These are phyloP conservation scores for Sambucus nigra DNA, from an alignment of 129 eudicot genomes.

Conservation along the genomic window DNA sequence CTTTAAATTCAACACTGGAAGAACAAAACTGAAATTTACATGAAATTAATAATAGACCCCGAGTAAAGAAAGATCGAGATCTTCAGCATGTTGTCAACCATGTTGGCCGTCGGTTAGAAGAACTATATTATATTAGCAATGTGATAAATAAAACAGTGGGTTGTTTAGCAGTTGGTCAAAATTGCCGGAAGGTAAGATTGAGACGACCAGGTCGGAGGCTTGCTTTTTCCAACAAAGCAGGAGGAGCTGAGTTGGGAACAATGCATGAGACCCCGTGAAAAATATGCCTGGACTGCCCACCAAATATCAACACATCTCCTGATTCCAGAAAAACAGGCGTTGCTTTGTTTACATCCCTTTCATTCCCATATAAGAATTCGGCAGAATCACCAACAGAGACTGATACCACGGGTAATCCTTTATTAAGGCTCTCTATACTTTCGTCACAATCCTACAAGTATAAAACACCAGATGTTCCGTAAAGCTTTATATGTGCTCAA, in stretches of 20 bases:
- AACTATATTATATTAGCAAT: too few species aligned
- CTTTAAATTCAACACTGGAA: too few species aligned
- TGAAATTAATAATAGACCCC: background rate
- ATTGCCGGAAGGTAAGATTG: conserved; percentile 44
- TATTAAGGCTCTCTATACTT: conserved; percentile 21
- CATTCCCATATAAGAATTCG: conserved; percentile 43
- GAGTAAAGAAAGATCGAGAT: background rate
- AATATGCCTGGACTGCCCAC: conserved; percentile 47
- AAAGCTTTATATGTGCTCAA: too few species aligned
- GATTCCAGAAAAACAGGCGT: conserved; percentile 35
- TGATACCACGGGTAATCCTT: conserved; percentile 43
- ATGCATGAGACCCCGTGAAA: conserved; percentile 40
- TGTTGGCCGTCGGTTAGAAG: background rate
- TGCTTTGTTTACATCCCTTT: conserved; percentile 24
- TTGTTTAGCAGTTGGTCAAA: conserved; percentile 14
- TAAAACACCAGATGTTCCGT: background rate
- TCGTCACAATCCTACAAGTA: conserved; percentile 45
- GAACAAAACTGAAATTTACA: too few species aligned
- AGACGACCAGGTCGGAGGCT: conserved; percentile 32
- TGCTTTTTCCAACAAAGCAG: conserved; percentile 15
- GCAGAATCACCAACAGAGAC: conserved; percentile 52
- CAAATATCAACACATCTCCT: conserved; percentile 52
- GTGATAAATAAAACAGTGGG: too few species aligned
- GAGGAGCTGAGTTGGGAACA: conserved; percentile 25
- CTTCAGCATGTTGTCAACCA: background rate